Evolutionary conservation across 805 yeast genomes (phyloP), one percentile per base, ranked within the genome.

Genomic region (Zygotorulaspora sp.): DNA sequence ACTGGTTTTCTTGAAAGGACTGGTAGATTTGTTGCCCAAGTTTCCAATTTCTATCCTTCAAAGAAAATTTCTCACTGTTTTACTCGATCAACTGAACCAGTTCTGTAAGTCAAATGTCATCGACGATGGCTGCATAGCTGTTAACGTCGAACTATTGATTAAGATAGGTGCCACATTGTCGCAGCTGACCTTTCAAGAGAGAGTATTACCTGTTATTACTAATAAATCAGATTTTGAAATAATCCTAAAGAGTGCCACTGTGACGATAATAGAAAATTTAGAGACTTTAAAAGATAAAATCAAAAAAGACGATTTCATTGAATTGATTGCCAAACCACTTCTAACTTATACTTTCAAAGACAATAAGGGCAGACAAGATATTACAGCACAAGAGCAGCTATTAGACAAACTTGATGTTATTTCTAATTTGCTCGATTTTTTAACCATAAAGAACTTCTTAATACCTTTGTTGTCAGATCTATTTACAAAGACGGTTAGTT

Each of bases 401-500:
- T 62, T 84, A 40, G 54, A 47, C 10, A 66, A 73, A 36, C 57
- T 74, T 15, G 58, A 67, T 2, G 43, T 59, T 12, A 59, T 75
- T 22, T 51, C 74, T 2, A 69, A 62, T 6, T 66, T 72, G 31
- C 64, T 80, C 32, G 89, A 81, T 39, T 80, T 81, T 49, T 71
- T 87, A 8, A 74, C 79, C 13, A 70, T 88, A 40, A 87, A 90
- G 49, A 80, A 78, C 49, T 75, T 76, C 21, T 65, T 88, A n/a
- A 77, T 84, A 57, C 95, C 96, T 2, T 63, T 77, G 30, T 67
- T 87, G 12, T 74, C 86, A 30, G 72, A 71, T 30, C 72, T 86
- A 6, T 92, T 90, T 62, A 75, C 87, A 25, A 82, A 86, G 30
- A 92, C 98, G 1, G 85, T 89, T 0, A 77, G 92, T 19, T 67